Evolutionary conservation across 1,139 yeast species (phyloP), one percentile per base, ranked within the genome.

Genomic region (Yarrowia galli): DNA sequence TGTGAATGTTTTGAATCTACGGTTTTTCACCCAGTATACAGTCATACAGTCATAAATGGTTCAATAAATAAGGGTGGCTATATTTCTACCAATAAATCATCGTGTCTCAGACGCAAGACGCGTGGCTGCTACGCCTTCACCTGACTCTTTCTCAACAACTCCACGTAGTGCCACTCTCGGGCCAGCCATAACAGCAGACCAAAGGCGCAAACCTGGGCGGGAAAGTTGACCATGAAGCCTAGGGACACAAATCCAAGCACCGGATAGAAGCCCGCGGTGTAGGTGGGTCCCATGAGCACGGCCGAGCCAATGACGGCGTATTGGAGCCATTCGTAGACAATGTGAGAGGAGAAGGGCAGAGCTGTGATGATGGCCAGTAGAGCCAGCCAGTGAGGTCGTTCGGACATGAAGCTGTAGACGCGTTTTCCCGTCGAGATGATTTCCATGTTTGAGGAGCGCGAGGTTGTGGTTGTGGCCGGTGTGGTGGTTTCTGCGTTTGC

Each of bases 221-320:
- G 64, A 9, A 58, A 40, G 51, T 58, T 58, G 22, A 58, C 64
- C 64, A 58, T 43, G 32, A 42, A 58, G 16, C 42, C 64, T 3
- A 58, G 64, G 1, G 42, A 58, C 49, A 58, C 64, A 3, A 58
- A 28, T 3, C 64, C 64, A 2, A 58, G 51, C 25, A 58, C 64
- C 7, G 64, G 64, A n/a, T 58, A 58, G 32, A 58, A 58, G 16
- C 64, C 64, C 13, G 51, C 42, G 20, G 64, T 43, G 51, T 25
- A 20, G 8, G 51, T 58, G 13, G 64, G 64, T 2, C 64, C 64
- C 28, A 58, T 5, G 8, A 58, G 64, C 49, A 58, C 64, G 1
- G 64, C 51, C 3, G 64, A 18, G 20, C 64, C 64, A 4, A 58
- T 43, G 22, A 58, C 64, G 28, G 64, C 64, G 15, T 16, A 58